These are phyloP conservation scores for Solanum clarkiae DNA, from an alignment of 257 asterid genomes.

Conservation along the genomic window DNA sequence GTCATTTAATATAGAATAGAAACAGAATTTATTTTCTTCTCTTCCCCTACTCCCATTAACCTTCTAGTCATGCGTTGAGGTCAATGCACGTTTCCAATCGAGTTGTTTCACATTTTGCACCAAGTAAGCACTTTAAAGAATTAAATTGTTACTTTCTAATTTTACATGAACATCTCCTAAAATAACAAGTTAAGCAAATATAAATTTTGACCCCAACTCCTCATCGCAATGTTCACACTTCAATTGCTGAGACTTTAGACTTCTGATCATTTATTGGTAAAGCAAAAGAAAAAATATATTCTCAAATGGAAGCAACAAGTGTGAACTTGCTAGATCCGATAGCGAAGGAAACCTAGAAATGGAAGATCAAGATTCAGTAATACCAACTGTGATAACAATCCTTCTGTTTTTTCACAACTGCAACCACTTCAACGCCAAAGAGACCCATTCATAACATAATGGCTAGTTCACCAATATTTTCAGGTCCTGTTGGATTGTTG, in stretches of 20 bases:
- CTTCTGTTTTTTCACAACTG: background rate
- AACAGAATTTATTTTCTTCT: no score
- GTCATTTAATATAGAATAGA: no score
- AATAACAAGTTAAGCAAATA: background rate
- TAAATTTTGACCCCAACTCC: background rate
- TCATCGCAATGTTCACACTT: background rate
- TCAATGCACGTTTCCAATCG: background rate
- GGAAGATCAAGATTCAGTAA: background rate
- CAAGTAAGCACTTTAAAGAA: background rate
- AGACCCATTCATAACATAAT: background rate
- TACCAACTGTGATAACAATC: background rate
- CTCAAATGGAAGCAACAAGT: no score
- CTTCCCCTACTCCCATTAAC: no score
- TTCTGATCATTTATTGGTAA: background rate
- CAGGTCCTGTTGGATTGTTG: background rate
- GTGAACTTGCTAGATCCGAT: background rate
- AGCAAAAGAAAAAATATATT: background rate
- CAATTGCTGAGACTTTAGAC: background rate
- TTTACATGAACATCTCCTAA: background rate
- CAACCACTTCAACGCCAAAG: background rate
- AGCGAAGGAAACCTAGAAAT: background rate
- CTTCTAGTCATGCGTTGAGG: background rate
- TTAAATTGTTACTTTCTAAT: background rate
- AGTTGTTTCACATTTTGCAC: background rate
- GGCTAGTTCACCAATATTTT: background rate